Evolutionary conservation across 305 asterid genomes (phyloP), one percentile per base, ranked within the genome.

Genomic region (Fraxinus paxiana): DNA sequence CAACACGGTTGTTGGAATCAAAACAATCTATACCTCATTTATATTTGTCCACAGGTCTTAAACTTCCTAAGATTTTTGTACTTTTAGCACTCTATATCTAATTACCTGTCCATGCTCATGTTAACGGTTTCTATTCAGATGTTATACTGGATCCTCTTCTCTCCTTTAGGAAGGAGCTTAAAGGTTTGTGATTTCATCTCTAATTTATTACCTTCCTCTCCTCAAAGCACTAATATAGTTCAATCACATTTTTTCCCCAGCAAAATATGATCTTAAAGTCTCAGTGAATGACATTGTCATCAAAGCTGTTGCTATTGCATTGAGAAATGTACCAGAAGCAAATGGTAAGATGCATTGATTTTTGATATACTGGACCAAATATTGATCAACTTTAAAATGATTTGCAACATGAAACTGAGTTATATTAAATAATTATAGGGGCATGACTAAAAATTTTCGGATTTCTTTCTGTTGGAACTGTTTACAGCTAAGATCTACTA

Each of bases 271-370:
- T 86, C 90, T 88, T 41, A 94, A 94, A 91, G 98, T 96, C 78
- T 96, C 99, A n/a, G 98, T 96, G 83, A 96, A 96, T 88, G 99
- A 96, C 87, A 90, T 96, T 75, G 95, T 96, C 86, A 89, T 96
- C 92, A 96, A 96, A 88, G 97, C 90, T 12, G 96, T 96, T 70
- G 98, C 99, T 61, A 79, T 85, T 85, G 97, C 98, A 24, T 86
- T 94, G 87, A 92, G 87, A 85, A 94, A 92, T 85, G 94, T 96
- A 76, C 98, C 97, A 69, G 93, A 92, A 88, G 99, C 98, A 83
- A 96, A 96, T 89, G 98, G 99, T 96, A 87, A 85, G 84, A 67
- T 84, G 70, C 79, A 69, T 75, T 78, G 75, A 33, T 72, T 54
- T 80, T 80, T 37, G 4, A 46, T 84, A 15, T 56, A 63, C 59